A percentile compares a stretch with the other conserved stretches of the same genome.
These are phyloP conservation scores for Chrysochromulina tobinii DNA, from an alignment of 78 protist genomes.

Conservation along the genomic window DNA sequence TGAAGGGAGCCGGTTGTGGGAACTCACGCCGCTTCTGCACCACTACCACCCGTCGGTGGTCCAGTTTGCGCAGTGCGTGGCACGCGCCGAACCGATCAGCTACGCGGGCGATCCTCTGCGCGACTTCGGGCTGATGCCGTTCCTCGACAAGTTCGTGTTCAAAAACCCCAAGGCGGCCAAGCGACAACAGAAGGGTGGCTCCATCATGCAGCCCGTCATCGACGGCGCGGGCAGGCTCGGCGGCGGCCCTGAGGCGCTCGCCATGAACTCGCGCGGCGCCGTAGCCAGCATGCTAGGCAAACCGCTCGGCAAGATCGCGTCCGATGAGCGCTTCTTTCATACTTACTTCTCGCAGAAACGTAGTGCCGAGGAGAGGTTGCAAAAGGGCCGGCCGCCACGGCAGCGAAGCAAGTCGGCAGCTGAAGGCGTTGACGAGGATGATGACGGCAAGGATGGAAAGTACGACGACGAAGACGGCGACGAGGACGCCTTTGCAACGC, in stretches of 20 bases:
- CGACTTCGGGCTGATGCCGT: conserved; percentile 11
- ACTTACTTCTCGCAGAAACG: too few relatives aligned
- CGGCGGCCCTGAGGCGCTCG: not conserved
- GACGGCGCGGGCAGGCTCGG: not conserved
- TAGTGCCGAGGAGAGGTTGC: too few relatives aligned
- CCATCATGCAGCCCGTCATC: not conserved
- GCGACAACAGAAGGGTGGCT: not conserved
- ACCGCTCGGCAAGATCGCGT: too few relatives aligned
- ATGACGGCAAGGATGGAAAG: not conserved
- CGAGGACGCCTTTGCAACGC: not conserved
- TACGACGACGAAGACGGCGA: not conserved
- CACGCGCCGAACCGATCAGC: not conserved
- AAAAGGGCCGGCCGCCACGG: too few relatives aligned
- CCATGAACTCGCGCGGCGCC: not conserved
- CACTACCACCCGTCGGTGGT: conserved; percentile 30
- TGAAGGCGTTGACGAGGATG: not conserved
- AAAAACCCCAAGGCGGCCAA: conserved; percentile 22
- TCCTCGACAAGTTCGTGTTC: conserved; percentile 43
- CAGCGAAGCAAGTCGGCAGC: not conserved
- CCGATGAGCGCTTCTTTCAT: too few relatives aligned
- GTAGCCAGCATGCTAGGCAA: too few relatives aligned
- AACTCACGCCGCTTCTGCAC: not conserved
- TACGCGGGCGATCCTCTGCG: conserved; percentile 26
- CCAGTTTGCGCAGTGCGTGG: not conserved
- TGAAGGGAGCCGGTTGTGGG: not conserved